These are phyloP conservation scores for Neurospora sublineolata DNA, from an alignment of 495 filamentous ascomycete genomes.

Conservation along the genomic window DNA sequence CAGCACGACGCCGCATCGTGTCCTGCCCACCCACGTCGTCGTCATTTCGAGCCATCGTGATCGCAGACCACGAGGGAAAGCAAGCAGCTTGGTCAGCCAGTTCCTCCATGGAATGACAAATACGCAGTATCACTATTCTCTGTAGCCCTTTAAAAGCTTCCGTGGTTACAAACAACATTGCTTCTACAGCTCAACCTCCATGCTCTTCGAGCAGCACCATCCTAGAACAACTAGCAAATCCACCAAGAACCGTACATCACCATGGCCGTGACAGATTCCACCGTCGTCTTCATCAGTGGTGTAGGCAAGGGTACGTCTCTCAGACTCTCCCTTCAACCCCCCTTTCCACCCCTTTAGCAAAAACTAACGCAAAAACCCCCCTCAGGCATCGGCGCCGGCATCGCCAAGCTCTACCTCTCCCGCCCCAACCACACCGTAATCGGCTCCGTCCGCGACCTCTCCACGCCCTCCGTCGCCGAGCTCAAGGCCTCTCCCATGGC, in stretches of 20 bases:
- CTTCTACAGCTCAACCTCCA: neutral
- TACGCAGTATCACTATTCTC: neutral
- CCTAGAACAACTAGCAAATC: neutral
- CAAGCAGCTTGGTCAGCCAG: neutral
- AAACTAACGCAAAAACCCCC: neutral
- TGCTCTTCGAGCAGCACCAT: neutral
- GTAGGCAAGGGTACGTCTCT: conserved; percentile 6
- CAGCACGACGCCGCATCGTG: neutral
- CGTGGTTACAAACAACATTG: neutral
- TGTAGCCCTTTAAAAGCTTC: neutral
- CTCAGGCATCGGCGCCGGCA: conserved; percentile 12
- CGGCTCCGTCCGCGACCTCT: conserved; percentile 13
- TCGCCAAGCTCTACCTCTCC: conserved; percentile 15
- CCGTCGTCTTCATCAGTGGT: conserved; percentile 11
- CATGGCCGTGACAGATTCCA: conserved; percentile 1
- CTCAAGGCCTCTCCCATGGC: conserved; percentile 6
- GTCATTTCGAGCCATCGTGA: neutral
- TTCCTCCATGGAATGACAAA: neutral
- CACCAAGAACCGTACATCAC: neutral
- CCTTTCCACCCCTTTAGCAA: neutral
- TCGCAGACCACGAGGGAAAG: neutral
- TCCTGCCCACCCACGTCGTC: neutral
- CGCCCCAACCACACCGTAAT: conserved; percentile 19
- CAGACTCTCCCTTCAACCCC: neutral
- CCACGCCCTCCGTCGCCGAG: conserved; percentile 3